A percentile compares a stretch with the other conserved stretches of the same genome.
These are phyloP conservation scores for Otatea glauca DNA, from an alignment of 176 grass and related monocot species.

Conservation along the genomic window DNA sequence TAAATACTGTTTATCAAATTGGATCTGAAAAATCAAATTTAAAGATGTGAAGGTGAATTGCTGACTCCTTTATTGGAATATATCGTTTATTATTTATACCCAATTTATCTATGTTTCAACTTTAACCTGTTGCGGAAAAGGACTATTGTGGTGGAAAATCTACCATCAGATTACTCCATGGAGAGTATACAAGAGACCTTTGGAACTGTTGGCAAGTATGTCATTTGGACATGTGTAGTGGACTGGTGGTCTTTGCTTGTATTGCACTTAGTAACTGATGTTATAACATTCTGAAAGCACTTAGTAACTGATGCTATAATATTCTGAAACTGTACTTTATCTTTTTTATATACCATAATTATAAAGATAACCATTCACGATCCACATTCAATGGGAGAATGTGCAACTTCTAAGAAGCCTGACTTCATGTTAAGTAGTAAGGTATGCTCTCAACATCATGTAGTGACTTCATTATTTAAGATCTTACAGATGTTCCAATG, in stretches of 20 bases:
- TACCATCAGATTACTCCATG: conserved; percentile 63
- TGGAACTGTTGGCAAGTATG: conserved; percentile 73
- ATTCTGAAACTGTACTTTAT: conserved; percentile 34
- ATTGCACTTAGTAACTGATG: neutral
- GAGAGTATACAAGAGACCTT: conserved; percentile 76
- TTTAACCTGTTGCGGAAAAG: conserved; percentile 54
- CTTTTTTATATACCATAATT: conserved; percentile 56
- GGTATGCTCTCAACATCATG: conserved; percentile 50
- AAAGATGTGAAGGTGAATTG: conserved; percentile 58
- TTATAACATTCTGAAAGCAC: neutral
- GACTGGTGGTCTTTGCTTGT: neutral
- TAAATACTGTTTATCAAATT: no score
- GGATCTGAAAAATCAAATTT: no score
- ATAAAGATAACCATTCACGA: conserved; percentile 72
- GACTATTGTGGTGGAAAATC: conserved; percentile 84
- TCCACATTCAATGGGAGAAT: conserved; percentile 55
- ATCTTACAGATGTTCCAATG: conserved; percentile 14
- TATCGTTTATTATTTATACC: conserved; percentile 25
- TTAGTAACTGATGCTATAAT: neutral
- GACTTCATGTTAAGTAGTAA: conserved; percentile 60
- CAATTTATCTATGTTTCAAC: conserved; percentile 26
- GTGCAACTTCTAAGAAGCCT: conserved; percentile 51
- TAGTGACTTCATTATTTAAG: neutral
- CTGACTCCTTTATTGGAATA: neutral
- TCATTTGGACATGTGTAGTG: conserved; percentile 7